phyloP scores from a whole-genome alignment of 116 monocot species.

The Zostera marina region DNA sequence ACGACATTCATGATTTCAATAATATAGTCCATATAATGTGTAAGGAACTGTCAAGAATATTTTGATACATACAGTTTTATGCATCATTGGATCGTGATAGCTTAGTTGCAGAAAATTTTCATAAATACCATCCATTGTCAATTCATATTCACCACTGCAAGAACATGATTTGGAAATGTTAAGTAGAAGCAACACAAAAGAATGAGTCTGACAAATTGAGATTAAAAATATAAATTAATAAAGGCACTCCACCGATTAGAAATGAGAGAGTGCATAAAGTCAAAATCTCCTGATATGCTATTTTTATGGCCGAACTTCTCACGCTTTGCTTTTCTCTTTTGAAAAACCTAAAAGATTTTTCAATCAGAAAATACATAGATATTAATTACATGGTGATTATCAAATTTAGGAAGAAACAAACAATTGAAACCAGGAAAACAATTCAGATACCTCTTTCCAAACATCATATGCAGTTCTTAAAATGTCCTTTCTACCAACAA shows the following conservation, averaged over 20 bases:
- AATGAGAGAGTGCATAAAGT: constrained; percentile 57
- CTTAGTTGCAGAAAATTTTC: constrained; percentile 70
- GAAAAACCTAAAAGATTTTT: constrained; percentile 44
- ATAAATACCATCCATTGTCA: constrained; percentile 91
- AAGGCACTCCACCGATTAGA: constrained; percentile 46
- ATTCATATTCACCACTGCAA: constrained; percentile 89
- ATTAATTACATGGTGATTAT: not conserved
- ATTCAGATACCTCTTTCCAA: constrained; percentile 67
- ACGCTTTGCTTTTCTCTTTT: constrained; percentile 60
- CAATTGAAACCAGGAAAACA: not conserved
- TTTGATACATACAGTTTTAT: constrained; percentile 59
- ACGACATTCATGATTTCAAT: not conserved
- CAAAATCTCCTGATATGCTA: constrained; percentile 24
- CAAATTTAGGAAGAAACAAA: not conserved
- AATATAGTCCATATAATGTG: not conserved
- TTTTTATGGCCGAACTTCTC: constrained; percentile 19
- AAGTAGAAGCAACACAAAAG: not conserved
- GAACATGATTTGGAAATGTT: constrained; percentile 1
- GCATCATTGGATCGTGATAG: constrained; percentile 92
- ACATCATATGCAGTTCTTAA: constrained; percentile 75
- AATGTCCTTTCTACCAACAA: constrained; percentile 88
- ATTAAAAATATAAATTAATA: not conserved
- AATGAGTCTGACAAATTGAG: not conserved
- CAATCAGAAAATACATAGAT: not conserved
- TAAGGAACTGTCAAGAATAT: not conserved